These are phyloP conservation scores for Phlyctochytrium arcticum DNA, from an alignment of 192 early-diverging fungal species.

Conservation along the genomic window DNA sequence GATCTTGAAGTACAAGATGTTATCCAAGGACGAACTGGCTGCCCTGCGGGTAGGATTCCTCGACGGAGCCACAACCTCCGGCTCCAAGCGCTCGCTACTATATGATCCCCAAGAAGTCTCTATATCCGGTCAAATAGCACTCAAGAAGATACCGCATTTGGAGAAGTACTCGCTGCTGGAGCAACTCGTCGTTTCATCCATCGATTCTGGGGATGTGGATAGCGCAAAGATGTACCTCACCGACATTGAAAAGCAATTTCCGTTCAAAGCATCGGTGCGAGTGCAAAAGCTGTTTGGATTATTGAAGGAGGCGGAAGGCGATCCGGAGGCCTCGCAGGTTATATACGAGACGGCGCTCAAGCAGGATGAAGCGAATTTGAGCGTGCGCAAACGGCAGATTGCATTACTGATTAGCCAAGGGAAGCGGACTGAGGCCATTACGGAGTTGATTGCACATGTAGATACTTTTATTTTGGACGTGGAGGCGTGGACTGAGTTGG, in stretches of 20 bases:
- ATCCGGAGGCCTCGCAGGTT: conserved; percentile 60
- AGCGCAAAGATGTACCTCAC: conserved; percentile 62
- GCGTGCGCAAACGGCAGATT: conserved; percentile 66
- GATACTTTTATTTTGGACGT: conserved; percentile 83
- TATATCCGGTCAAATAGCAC: too few relatives aligned
- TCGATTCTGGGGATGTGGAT: conserved; percentile 69
- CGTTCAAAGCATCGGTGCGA: conserved; percentile 28
- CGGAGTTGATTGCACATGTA: conserved; percentile 65
- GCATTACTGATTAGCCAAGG: conserved; percentile 68
- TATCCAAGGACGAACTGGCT: too few relatives aligned
- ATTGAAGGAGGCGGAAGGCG: conserved; percentile 71
- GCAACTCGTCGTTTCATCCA: conserved; percentile 74
- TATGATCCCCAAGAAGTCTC: too few relatives aligned
- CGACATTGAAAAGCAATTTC: conserved; percentile 60
- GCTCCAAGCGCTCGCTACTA: too few relatives aligned
- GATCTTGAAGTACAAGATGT: too few relatives aligned
- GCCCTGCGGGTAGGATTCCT: too few relatives aligned
- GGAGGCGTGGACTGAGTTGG: conserved; percentile 87
- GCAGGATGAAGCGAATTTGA: conserved; percentile 75
- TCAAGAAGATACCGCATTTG: too few relatives aligned
- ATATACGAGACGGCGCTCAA: conserved; percentile 74
- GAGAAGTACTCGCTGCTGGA: conserved; percentile 62
- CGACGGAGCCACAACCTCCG: too few relatives aligned
- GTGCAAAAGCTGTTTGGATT: conserved; percentile 64
- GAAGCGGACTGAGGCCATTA: conserved; percentile 65